Base-by-base conservation (phyloP, 139 green algal genomes). In the Trebouxia sp. region DNA sequence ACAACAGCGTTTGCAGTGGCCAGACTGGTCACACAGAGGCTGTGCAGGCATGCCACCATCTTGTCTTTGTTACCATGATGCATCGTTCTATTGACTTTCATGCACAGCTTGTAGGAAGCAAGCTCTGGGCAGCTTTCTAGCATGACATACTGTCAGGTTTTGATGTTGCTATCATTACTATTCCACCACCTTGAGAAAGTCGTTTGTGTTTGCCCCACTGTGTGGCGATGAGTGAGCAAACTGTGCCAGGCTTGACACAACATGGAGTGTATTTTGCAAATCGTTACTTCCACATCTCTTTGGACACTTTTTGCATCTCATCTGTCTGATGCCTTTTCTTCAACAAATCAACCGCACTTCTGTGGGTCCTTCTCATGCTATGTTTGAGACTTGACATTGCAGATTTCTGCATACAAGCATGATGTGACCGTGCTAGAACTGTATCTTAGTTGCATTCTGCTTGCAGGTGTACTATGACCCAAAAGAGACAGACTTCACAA, bases 1-100 rank as follows among this genome's bases (percentile, higher is more conserved):
- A 97, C 58, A 89, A 97, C 77, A 80, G 88, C n/a, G 93, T 98
- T 28, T 97, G 93, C 88, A 87, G 58, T n/a, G 94, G 94, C 0
- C 75, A 72, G 26, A 97, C 94, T 0, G 94, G 94, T 1, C 94
- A 97, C 69, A 86, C 92, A 41, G 89, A 93, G 78, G 89, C 89
- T 7, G 85, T 92, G 20, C 85, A 91, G 79, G 82, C 87, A 39
- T n/a, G 20, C 24, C 14, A 53, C 1, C 1, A 26, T 17, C 15
- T 26, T 14, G 3, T 17, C 47, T 53, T 14, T 5, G 62, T 3
- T 9, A 45, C 32, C 2, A 42, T 42, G 28, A 12, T 42, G n/a
- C n/a, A n/a, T n/a, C n/a, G n/a, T n/a, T n/a, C n/a, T n/a, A n/a
- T n/a, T n/a, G n/a, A n/a, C n/a, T n/a, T n/a, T n/a, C n/a, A n/a